phyloP scores from a whole-genome alignment of 345 rosid genomes.

The Angophora floribunda region DNA sequence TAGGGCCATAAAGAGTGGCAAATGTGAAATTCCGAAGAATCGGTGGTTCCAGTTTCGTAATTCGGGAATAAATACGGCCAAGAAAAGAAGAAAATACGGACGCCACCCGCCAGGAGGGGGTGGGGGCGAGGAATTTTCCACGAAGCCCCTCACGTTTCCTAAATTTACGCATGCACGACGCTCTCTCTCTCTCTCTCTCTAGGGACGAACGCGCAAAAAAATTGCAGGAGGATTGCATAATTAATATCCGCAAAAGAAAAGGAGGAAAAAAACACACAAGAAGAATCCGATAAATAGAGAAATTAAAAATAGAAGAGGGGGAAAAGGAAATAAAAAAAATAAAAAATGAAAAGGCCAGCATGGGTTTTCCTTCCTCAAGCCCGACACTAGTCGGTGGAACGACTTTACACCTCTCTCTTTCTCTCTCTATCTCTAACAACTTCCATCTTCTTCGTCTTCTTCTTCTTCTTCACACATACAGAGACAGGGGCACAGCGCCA shows the following conservation, averaged over 20 bases:
- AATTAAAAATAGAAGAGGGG: background rate
- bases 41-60: background rate
- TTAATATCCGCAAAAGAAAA: background rate
- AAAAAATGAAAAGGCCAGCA: background rate
- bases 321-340: no score
- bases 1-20: background rate
- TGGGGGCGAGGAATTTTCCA: background rate
- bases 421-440: background rate
- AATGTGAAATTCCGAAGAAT: background rate
- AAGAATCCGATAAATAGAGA: background rate
- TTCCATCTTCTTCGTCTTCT: background rate
- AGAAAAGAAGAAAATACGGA: background rate
- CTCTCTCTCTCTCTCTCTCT: background rate
- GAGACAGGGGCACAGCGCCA: background rate
- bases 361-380: constrained; percentile 13
- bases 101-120: background rate
- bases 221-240: background rate
- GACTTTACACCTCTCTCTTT: background rate
- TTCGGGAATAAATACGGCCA: background rate
- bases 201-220: background rate
- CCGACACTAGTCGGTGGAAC: constrained; percentile 32
- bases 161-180: background rate
- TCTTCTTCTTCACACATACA: background rate
- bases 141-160: background rate
- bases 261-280: background rate